Evolutionary conservation across 176 grass and related monocot species (phyloP).

Genomic region (Aegilops bicornis): DNA sequence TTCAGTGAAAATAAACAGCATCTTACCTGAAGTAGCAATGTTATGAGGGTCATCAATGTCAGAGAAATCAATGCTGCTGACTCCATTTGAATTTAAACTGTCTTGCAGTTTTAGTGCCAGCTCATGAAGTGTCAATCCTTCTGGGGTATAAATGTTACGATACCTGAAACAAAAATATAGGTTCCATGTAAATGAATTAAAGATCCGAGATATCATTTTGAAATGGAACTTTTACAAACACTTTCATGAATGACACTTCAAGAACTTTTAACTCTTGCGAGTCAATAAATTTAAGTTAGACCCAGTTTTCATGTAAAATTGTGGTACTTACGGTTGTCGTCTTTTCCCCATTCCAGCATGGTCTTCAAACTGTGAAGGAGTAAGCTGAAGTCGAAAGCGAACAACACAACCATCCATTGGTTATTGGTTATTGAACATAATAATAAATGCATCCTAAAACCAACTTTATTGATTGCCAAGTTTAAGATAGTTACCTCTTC

Average conservation of each 20-base stretch:
- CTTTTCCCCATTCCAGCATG: slow-evolving; percentile 68
- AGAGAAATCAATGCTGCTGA: slow-evolving; percentile 8
- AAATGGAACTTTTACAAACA: background rate
- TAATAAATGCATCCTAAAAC: slow-evolving; percentile 24
- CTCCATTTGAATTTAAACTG: slow-evolving; percentile 38
- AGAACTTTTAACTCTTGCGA: slow-evolving; percentile 18
- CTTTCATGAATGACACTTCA: background rate
- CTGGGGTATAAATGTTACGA: slow-evolving; percentile 68
- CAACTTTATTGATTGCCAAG: slow-evolving; percentile 4
- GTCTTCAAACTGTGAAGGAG: slow-evolving; percentile 83
- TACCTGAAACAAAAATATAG: slow-evolving; percentile 53
- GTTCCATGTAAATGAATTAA: slow-evolving; percentile 7
- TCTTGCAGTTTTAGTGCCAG: slow-evolving; percentile 54
- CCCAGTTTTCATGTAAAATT: slow-evolving; percentile 12
- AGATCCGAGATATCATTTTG: slow-evolving; percentile 22
- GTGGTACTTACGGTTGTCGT: slow-evolving; percentile 67
- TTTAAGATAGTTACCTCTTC: slow-evolving; percentile 46
- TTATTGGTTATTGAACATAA: slow-evolving; percentile 1
- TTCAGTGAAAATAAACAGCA: slow-evolving; percentile 31
- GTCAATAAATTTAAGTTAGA: background rate
- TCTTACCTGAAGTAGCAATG: slow-evolving; percentile 49
- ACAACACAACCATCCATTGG: slow-evolving; percentile 21
- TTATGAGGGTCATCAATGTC: slow-evolving; percentile 41
- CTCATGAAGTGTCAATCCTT: slow-evolving; percentile 73
- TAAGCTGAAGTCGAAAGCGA: slow-evolving; percentile 48